These are phyloP conservation scores for Ogataea henricii DNA, from an alignment of 805 yeast genomes.

Conservation along the genomic window DNA sequence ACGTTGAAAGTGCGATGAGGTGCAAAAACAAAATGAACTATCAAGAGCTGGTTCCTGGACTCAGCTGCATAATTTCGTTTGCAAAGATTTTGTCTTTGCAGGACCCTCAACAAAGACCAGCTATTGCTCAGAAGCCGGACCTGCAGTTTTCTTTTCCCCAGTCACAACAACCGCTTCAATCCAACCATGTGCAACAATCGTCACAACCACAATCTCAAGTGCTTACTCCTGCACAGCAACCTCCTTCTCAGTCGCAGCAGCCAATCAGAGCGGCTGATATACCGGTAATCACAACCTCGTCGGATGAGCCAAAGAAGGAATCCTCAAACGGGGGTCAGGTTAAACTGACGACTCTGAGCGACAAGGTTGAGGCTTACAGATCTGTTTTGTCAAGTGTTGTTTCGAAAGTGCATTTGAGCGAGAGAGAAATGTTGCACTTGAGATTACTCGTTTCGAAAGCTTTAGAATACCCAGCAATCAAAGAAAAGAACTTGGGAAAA, in stretches of 20 bases:
- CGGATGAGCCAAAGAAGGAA: conserved; percentile 19
- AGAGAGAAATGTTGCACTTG: conserved; percentile 48
- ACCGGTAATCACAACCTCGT: conserved; percentile 14
- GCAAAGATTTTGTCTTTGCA: conserved; percentile 59
- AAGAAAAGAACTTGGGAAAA: conserved; percentile 61
- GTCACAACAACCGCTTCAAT: conserved; percentile 1
- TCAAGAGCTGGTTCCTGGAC: conserved; percentile 79
- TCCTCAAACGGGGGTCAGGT: conserved; percentile 15
- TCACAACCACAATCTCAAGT: conserved; percentile 9
- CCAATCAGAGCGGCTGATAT: conserved; percentile 6
- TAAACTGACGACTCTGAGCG: conserved; percentile 24
- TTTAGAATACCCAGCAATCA: conserved; percentile 45
- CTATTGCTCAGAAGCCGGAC: not conserved
- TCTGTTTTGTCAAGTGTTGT: conserved; percentile 19
- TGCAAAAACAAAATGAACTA: conserved; percentile 81
- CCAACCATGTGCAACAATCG: not conserved
- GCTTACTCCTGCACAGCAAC: not conserved
- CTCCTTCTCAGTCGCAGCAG: conserved; percentile 6
- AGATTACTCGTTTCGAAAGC: conserved; percentile 48
- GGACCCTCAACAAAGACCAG: conserved; percentile 10
- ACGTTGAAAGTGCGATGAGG: conserved; percentile 72
- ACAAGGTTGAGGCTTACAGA: conserved; percentile 24
- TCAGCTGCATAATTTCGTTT: conserved; percentile 75
- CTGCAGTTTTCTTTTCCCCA: conserved; percentile 5
- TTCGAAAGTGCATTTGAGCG: conserved; percentile 35